A percentile compares a stretch with the other conserved stretches of the same genome.
Evolutionary conservation across 2,329 filamentous ascomycete species (phyloP).

Genomic region (Capronia coronata): DNA sequence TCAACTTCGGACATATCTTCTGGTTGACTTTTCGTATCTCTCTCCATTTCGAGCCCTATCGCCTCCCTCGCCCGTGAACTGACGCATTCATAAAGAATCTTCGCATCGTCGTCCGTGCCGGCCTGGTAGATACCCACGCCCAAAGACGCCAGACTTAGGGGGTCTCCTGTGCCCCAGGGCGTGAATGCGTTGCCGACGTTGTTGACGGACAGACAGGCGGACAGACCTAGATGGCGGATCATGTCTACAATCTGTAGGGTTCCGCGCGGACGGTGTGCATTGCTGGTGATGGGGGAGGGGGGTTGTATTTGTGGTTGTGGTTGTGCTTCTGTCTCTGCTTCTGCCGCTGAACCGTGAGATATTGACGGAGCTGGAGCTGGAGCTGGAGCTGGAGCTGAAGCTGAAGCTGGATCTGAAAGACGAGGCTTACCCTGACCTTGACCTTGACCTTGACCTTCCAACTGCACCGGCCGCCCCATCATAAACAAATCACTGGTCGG

Average conservation of each 20-base stretch:
- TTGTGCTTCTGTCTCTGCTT: not conserved
- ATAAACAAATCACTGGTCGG: conserved; percentile 68
- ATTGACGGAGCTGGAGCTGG: not conserved
- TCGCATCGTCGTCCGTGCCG: conserved; percentile 54
- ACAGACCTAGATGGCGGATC: conserved; percentile 52
- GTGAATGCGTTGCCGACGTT: conserved; percentile 72
- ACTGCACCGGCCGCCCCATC: conserved; percentile 51
- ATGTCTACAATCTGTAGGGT: conserved; percentile 57
- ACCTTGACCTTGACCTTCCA: conserved; percentile 2
- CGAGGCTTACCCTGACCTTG: not conserved
- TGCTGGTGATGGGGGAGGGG: conserved; percentile 6
- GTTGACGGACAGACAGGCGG: conserved; percentile 60
- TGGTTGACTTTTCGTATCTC: too few species aligned
- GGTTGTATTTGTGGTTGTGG: not conserved
- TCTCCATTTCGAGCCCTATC: conserved; percentile 22
- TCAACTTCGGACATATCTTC: conserved; percentile 10
- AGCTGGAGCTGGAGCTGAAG: not conserved
- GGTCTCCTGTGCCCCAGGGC: conserved; percentile 61
- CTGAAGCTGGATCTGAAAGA: too few species aligned
- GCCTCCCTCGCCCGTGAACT: conserved; percentile 39
- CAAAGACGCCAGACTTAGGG: conserved; percentile 55
- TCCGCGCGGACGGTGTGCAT: conserved; percentile 44
- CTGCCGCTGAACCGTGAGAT: not conserved
- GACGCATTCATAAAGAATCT: conserved; percentile 52
- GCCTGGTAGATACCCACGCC: conserved; percentile 63